A percentile compares a stretch with the other conserved stretches of the same genome.
phyloP scores from a whole-genome alignment of 2,329 filamentous ascomycete species.

The Cordyceps fumosorosea region DNA sequence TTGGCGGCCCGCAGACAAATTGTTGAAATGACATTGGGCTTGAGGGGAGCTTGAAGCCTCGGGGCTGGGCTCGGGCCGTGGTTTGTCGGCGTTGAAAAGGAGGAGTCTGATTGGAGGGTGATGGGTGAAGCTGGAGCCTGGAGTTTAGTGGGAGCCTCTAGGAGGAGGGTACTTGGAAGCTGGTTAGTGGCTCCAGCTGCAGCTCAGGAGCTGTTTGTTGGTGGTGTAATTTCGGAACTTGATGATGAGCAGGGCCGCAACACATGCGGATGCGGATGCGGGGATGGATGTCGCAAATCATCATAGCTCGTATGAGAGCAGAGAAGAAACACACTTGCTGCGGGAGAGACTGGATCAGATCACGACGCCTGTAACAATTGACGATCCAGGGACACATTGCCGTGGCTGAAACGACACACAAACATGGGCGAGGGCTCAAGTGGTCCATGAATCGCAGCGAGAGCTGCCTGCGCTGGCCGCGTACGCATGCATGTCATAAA shows the following conservation, averaged over 20 bases:
- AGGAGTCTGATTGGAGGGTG: not conserved
- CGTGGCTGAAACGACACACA: constrained; percentile 1
- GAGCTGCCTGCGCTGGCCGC: not conserved
- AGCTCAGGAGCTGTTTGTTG: not conserved
- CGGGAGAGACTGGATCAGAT: not conserved
- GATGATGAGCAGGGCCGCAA: not conserved
- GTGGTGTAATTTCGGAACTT: not conserved
- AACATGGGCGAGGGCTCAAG: not conserved
- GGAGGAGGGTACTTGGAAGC: too few species aligned
- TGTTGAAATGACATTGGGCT: constrained; percentile 11
- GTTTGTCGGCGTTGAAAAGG: not conserved
- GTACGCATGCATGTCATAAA: not conserved
- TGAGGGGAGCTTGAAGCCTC: not conserved
- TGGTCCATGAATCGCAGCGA: not conserved
- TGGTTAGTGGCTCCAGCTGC: not conserved
- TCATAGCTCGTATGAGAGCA: not conserved
- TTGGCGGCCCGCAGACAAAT: not conserved
- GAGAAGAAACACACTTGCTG: not conserved
- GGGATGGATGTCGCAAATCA: not conserved
- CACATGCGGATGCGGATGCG: not conserved
- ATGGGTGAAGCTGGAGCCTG: not conserved
- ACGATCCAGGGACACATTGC: not conserved
- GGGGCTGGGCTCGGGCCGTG: not conserved
- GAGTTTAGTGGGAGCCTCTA: not conserved
- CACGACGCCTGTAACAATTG: not conserved